Percentiles rank a stretch among this genome's conserved stretches.
phyloP scores from a whole-genome alignment of 78 protist genomes.

The Acrasis kona region DNA sequence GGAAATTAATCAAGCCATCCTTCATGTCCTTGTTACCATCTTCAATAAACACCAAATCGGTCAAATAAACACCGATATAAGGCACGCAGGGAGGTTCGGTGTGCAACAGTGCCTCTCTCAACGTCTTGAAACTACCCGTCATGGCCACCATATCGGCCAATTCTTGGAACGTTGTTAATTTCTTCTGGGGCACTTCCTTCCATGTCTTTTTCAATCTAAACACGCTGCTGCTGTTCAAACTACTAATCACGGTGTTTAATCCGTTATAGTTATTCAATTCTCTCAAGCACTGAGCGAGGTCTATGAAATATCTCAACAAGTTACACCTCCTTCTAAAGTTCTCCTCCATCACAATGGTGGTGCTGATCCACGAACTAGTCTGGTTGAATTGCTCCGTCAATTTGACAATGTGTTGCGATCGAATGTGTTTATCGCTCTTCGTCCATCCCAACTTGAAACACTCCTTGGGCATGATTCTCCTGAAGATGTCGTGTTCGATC shows the following conservation, averaged over 20 bases:
- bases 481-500: slow-evolving; percentile 6
- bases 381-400: slow-evolving; percentile 21
- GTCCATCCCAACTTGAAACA: slow-evolving; percentile 8
- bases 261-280: slow-evolving; percentile 2
- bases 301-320: background rate
- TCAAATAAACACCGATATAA: slow-evolving; percentile 57
- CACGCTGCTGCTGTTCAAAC: background rate
- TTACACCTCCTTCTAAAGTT: background rate
- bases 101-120: slow-evolving; percentile 34
- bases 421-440: slow-evolving; percentile 1
- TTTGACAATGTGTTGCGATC: slow-evolving; percentile 12
- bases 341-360: slow-evolving; percentile 6
- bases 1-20: slow-evolving; percentile 12
- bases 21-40: slow-evolving; percentile 51
- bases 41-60: slow-evolving; percentile 57
- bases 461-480: slow-evolving; percentile 23
- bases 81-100: slow-evolving; percentile 58
- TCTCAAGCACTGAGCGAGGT: background rate
- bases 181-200: background rate
- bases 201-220: slow-evolving; percentile 2
- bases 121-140: slow-evolving; percentile 18
- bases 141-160: background rate
- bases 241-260: slow-evolving; percentile 6
- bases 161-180: background rate
- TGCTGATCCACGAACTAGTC: slow-evolving; percentile 52